Evolutionary conservation across 495 filamentous ascomycete genomes (phyloP).

Genomic region (Bacidia rubella): DNA sequence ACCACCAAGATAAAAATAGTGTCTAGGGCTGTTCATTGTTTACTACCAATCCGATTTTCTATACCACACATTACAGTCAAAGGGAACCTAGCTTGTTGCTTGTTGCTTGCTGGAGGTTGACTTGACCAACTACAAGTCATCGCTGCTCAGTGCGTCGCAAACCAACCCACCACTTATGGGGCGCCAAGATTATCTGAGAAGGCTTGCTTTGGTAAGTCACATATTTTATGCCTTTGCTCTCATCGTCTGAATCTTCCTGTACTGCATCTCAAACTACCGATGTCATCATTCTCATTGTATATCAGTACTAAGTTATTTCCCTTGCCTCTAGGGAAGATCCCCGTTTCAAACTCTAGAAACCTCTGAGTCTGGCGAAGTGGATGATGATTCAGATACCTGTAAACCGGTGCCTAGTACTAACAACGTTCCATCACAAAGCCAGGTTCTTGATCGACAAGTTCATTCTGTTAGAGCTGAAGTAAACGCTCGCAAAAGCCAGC

Average conservation of each 20-base stretch:
- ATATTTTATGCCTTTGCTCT: background rate
- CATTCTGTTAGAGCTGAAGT: slow-evolving; percentile 51
- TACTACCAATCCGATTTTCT: too few relatives aligned
- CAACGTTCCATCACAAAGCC: slow-evolving; percentile 26
- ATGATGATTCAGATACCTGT: background rate
- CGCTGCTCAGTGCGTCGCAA: too few relatives aligned
- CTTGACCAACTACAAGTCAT: too few relatives aligned
- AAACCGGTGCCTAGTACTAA: background rate
- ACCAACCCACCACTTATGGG: too few relatives aligned
- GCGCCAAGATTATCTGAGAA: slow-evolving; percentile 36
- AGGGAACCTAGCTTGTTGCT: too few relatives aligned
- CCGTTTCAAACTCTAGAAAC: slow-evolving; percentile 1
- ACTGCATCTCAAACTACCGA: too few relatives aligned
- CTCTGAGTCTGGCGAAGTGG: background rate
- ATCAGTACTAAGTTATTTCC: background rate
- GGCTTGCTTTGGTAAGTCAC: slow-evolving; percentile 39
- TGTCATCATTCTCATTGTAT: too few relatives aligned
- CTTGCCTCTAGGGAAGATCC: background rate
- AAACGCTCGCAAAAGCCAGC: slow-evolving; percentile 27
- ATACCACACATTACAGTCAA: too few relatives aligned
- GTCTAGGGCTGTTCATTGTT: too few relatives aligned
- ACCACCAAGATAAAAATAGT: too few relatives aligned
- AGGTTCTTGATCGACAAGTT: slow-evolving; percentile 59
- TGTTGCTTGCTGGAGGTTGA: too few relatives aligned
- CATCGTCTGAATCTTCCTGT: too few relatives aligned